These are phyloP conservation scores for Calonectria hawksworthii DNA, from an alignment of 2,329 filamentous ascomycete genomes.

Conservation along the genomic window DNA sequence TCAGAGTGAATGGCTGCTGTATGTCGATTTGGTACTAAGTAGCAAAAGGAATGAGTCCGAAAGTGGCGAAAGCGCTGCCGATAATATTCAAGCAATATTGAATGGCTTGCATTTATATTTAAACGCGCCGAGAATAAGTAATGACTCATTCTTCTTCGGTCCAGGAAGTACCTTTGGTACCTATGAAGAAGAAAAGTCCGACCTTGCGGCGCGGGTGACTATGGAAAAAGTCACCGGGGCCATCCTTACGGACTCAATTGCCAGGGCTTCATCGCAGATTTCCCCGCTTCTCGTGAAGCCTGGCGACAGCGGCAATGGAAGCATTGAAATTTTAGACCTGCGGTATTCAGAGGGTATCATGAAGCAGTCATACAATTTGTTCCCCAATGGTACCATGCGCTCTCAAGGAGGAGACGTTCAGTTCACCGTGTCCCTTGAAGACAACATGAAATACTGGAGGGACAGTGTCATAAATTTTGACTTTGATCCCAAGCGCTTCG, in stretches of 20 bases:
- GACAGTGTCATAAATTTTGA: background rate
- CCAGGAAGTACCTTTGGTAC: background rate
- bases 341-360: background rate
- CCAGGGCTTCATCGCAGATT: background rate
- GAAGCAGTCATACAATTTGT: background rate
- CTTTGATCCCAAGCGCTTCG: slow-evolving; percentile 5
- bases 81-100: background rate
- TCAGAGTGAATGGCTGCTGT: background rate
- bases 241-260: slow-evolving; percentile 15
- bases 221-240: slow-evolving; percentile 13
- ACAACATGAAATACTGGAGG: too few species aligned
- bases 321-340: background rate
- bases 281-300: background rate
- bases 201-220: background rate
- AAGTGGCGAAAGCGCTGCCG: background rate
- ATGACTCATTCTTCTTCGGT: background rate
- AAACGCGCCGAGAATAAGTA: too few species aligned
- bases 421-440: too few species aligned
- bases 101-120: background rate
- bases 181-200: background rate
- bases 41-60: background rate
- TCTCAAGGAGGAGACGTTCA: too few species aligned
- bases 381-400: background rate
- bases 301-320: background rate
- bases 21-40: background rate